Evolutionary conservation across 2,329 filamentous ascomycete species (phyloP).

Genomic region (Neonectria ditissima): DNA sequence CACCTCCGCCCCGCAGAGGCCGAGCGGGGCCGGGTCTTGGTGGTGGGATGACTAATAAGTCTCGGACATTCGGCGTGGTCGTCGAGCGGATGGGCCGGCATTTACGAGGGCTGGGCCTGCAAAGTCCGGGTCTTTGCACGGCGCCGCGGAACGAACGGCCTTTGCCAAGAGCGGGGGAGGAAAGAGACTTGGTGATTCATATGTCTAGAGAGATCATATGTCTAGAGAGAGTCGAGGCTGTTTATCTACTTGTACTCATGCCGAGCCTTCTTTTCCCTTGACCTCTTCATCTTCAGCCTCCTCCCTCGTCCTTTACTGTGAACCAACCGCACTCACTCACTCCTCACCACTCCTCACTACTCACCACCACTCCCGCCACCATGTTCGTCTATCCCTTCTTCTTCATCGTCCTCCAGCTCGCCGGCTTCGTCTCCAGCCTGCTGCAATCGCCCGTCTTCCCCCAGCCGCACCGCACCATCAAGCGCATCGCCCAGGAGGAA

Average conservation of each 20-base stretch:
- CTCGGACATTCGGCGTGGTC: neutral
- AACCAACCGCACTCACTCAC: too few species aligned
- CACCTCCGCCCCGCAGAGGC: neutral
- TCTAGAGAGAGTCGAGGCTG: too few species aligned
- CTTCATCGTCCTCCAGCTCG: neutral
- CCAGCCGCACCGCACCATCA: neutral
- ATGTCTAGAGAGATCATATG: too few species aligned
- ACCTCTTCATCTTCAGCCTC: too few species aligned
- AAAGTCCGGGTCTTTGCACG: neutral
- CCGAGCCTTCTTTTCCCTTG: too few species aligned
- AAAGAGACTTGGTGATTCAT: too few species aligned
- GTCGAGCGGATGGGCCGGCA: neutral
- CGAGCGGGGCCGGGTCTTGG: neutral
- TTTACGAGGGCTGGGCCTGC: neutral
- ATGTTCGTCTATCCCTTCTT: neutral
- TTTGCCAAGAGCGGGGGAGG: neutral
- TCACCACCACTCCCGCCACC: neutral
- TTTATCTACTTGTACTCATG: too few species aligned
- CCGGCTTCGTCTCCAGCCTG: neutral
- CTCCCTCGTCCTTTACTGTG: neutral
- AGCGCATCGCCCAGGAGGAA: neutral
- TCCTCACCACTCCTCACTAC: too few species aligned
- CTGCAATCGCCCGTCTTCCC: neutral
- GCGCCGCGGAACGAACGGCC: neutral
- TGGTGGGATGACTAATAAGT: neutral